phyloP scores from a whole-genome alignment of 192 early-diverging fungal genomes.

The Mortierella claussenii region DNA sequence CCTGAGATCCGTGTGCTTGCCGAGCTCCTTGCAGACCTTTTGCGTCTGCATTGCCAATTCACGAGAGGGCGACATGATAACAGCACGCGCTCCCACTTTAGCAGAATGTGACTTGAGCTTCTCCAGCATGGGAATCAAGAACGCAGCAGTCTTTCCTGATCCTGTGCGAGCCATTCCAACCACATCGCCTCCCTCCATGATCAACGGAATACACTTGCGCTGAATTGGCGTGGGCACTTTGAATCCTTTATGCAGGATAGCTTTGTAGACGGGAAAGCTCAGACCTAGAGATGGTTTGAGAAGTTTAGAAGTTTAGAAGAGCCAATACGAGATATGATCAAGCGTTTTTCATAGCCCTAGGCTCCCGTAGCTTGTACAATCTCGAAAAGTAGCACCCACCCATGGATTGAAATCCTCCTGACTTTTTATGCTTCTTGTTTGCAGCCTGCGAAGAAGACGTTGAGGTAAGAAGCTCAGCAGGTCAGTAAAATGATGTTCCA shows the following conservation, averaged over 20 bases:
- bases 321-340: neutral
- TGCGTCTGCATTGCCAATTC: slow-evolving; percentile 97
- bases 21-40: slow-evolving; percentile 92
- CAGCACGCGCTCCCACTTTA: slow-evolving; percentile 79
- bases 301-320: neutral
- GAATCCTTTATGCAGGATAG: slow-evolving; percentile 92
- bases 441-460: slow-evolving; percentile 54
- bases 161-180: slow-evolving; percentile 99
- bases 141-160: slow-evolving; percentile 97
- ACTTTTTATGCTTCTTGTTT: slow-evolving; percentile 95
- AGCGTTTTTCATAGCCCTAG: too few relatives aligned
- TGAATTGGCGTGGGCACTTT: slow-evolving; percentile 99
- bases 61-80: slow-evolving; percentile 93
- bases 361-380: too few relatives aligned
- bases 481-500: neutral
- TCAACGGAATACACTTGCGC: slow-evolving; percentile 92
- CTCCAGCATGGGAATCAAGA: slow-evolving; percentile 93
- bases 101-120: slow-evolving; percentile 88
- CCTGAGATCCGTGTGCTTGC: slow-evolving; percentile 93
- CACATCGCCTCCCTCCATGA: slow-evolving; percentile 92
- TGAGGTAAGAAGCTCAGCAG: neutral
- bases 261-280: slow-evolving; percentile 83
- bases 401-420: slow-evolving; percentile 98
- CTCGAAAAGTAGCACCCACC: too few relatives aligned
- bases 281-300: slow-evolving; percentile 62